Evolutionary conservation across 2,329 filamentous ascomycete genomes (phyloP), one percentile per base, ranked within the genome.

Genomic region (Furcasterigmium sp.): DNA sequence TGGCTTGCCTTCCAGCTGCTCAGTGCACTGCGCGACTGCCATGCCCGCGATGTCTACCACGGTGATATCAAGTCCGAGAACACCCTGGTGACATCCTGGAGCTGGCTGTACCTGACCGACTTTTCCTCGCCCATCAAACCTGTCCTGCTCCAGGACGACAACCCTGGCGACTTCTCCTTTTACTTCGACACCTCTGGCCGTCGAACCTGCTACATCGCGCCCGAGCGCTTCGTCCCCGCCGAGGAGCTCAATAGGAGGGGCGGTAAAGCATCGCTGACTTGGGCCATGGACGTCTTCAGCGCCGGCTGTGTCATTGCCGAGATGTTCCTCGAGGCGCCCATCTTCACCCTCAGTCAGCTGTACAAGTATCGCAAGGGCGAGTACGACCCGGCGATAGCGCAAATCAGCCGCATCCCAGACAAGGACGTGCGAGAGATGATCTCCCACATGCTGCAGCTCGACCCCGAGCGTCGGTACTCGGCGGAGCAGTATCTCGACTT

Each of bases 11-110:
- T 95, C 56, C 93, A 98, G 68, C 77, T 98, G 3, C 76, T 98
- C 10, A 96, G 90, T 62, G 91, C 88, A 3, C 72, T 98, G 46
- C 83, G 91, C 44, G 94, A 98, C 64, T 96, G 89, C 56, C 93
- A 98, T 62, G 76, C 85, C 21, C 78, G 85, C 37, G 87, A 94
- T 55, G 76, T 98, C 41, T 97, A 91, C 61, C 93, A 98, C 60
- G 94, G 93, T 45, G 94, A 98, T 59, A 97, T 98, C 70, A 98
- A 98, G 72, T 93, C 91, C 2, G 91, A 98, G 64, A 98, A 98
- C 56, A 82, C 95, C 28, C 72, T 98, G 38, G 91, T 98, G 40
- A 98, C 93, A 0, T 97, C 93, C 7, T 98, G 93, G 93, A 96
- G 97, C 68, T 98, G 94, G 93, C 76, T 98, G 3, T 98, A 97